Percentiles rank a stretch among this genome's conserved stretches.
These are phyloP conservation scores for Saturnispora zaruensis DNA, from an alignment of 805 yeast genomes.

Conservation along the genomic window DNA sequence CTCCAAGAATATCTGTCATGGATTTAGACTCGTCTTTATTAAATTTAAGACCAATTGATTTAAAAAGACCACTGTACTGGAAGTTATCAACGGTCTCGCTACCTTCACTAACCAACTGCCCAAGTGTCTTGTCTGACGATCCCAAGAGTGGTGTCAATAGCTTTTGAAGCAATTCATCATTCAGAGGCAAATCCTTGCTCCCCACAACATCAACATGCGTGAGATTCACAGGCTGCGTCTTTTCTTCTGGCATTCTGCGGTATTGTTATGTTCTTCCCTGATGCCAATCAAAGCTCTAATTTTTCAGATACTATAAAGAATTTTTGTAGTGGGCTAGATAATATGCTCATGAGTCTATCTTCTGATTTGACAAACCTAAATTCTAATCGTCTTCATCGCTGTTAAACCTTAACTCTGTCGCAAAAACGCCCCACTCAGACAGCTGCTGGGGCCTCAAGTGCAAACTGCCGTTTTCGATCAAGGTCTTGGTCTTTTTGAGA, in stretches of 20 bases:
- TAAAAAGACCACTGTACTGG: slow-evolving; percentile 24
- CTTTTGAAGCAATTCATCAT: slow-evolving; percentile 36
- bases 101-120: slow-evolving; percentile 29
- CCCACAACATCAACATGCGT: slow-evolving; percentile 26
- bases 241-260: not conserved
- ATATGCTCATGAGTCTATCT: not conserved
- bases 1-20: slow-evolving; percentile 5
- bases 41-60: slow-evolving; percentile 18
- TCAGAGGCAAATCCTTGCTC: slow-evolving; percentile 21
- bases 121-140: slow-evolving; percentile 32
- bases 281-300: not conserved
- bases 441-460: slow-evolving; percentile 15
- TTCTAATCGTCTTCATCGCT: not conserved
- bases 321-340: not conserved
- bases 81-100: slow-evolving; percentile 18
- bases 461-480: slow-evolving; percentile 17
- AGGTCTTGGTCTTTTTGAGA: slow-evolving; percentile 19
- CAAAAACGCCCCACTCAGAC: slow-evolving; percentile 20
- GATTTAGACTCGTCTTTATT: slow-evolving; percentile 12
- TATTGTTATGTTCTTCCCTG: not conserved
- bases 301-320: not conserved
- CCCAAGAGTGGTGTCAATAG: slow-evolving; percentile 37
- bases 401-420: slow-evolving; percentile 6
- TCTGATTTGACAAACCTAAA: not conserved
- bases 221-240: slow-evolving; percentile 20